These are phyloP conservation scores for Ocimum tenuiflorum DNA, from an alignment of 257 asterid genomes.

Conservation along the genomic window DNA sequence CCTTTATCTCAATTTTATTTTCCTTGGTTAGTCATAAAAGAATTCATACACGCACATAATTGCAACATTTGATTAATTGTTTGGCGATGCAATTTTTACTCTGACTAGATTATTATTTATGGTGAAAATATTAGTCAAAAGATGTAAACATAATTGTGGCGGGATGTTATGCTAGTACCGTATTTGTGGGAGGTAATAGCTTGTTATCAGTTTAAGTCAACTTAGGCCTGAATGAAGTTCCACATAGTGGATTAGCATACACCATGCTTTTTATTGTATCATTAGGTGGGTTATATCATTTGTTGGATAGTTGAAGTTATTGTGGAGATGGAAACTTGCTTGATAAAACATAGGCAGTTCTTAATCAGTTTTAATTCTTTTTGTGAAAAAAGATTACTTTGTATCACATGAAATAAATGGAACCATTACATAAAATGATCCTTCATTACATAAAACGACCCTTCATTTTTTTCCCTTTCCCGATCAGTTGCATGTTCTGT, in stretches of 20 bases:
- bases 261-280: neutral
- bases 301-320: neutral
- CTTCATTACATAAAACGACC: neutral
- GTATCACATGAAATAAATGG: neutral
- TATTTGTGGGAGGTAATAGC: neutral
- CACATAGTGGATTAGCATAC: neutral
- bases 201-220: neutral
- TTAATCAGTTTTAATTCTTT: neutral
- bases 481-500: slow-evolving; percentile 8
- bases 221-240: neutral
- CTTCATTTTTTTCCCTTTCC: neutral
- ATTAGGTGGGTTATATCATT: neutral
- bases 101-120: neutral
- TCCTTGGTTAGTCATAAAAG: no score
- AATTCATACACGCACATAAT: neutral
- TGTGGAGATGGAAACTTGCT: neutral
- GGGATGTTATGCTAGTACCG: neutral
- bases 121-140: neutral
- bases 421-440: neutral
- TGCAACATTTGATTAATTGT: slow-evolving; percentile 8
- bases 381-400: neutral
- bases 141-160: neutral
- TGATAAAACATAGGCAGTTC: neutral
- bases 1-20: neutral
- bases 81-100: neutral